These are phyloP conservation scores for Sugiyamaella valdiviana DNA, from an alignment of 805 yeast genomes.

Conservation along the genomic window DNA sequence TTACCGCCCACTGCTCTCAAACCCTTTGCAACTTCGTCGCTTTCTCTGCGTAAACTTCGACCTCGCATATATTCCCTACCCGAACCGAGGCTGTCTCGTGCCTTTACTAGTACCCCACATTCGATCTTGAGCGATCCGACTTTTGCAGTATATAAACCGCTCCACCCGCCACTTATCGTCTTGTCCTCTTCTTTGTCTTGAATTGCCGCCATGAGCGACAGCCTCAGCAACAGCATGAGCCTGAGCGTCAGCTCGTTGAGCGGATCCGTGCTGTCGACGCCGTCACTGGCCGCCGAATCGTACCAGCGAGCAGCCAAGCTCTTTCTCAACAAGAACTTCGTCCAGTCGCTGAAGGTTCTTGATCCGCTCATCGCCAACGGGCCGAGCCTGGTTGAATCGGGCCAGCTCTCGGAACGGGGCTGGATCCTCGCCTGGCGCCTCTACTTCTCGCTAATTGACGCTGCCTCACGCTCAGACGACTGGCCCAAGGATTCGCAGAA, in stretches of 20 bases:
- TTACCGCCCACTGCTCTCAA: too few species aligned
- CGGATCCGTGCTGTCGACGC: not conserved
- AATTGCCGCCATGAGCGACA: not conserved
- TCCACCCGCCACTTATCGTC: not conserved
- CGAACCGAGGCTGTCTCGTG: too few species aligned
- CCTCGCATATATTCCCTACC: too few species aligned
- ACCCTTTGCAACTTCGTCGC: too few species aligned
- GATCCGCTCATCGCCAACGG: slow-evolving; percentile 10
- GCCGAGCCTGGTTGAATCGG: not conserved
- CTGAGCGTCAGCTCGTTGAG: not conserved
- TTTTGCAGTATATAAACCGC: too few species aligned
- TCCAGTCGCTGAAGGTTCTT: slow-evolving; percentile 8
- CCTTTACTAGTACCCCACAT: too few species aligned
- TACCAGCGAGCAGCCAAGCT: slow-evolving; percentile 17
- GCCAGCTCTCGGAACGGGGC: slow-evolving; percentile 9
- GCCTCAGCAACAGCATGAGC: not conserved
- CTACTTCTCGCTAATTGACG: slow-evolving; percentile 17
- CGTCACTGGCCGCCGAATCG: not conserved
- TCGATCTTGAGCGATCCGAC: too few species aligned
- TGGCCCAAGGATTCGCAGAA: not conserved
- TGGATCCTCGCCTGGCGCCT: slow-evolving; percentile 20
- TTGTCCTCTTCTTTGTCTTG: not conserved
- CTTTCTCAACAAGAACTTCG: slow-evolving; percentile 16
- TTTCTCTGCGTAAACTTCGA: too few species aligned
- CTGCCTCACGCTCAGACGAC: slow-evolving; percentile 6